Conservation (phyloP, 2,329 filamentous ascomycete species). For the Hymenoscyphus fructigenus region DNA sequence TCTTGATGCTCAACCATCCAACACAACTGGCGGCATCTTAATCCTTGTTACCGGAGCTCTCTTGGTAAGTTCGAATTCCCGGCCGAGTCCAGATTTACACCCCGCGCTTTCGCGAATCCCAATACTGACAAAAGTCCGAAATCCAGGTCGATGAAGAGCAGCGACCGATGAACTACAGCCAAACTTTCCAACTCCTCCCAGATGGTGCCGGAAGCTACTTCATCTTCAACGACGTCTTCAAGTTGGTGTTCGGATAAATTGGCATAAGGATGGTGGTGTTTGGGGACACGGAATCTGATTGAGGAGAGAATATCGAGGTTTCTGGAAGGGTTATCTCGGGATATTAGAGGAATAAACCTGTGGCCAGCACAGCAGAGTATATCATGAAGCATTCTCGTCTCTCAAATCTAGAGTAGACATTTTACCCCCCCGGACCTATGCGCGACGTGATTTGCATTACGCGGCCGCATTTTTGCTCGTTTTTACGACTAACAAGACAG, state of each 20-base stretch:
- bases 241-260: constrained; percentile 66
- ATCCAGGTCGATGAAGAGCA: constrained; percentile 81
- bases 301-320: constrained; percentile 16
- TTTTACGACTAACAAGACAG: background rate
- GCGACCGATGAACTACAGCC: constrained; percentile 86
- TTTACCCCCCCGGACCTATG: background rate
- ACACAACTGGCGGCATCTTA: constrained; percentile 66
- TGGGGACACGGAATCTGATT: constrained; percentile 25
- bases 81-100: background rate
- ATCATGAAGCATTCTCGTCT: constrained; percentile 1
- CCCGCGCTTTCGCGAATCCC: background rate
- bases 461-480: background rate
- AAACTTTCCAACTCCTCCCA: constrained; percentile 81
- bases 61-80: constrained; percentile 56
- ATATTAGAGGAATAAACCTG: constrained; percentile 10
- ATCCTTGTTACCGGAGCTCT: constrained; percentile 88
- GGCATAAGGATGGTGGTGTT: constrained; percentile 7
- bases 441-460: background rate
- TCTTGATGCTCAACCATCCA: constrained; percentile 79
- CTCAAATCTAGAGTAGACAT: constrained; percentile 6
- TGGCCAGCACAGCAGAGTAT: background rate
- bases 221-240: constrained; percentile 94
- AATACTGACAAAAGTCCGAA: constrained; percentile 11
- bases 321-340: constrained; percentile 28
- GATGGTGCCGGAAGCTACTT: constrained; percentile 70